Evolutionary conservation across 768 basidiomycete species (phyloP).

Genomic region (Panellus pusillus): DNA sequence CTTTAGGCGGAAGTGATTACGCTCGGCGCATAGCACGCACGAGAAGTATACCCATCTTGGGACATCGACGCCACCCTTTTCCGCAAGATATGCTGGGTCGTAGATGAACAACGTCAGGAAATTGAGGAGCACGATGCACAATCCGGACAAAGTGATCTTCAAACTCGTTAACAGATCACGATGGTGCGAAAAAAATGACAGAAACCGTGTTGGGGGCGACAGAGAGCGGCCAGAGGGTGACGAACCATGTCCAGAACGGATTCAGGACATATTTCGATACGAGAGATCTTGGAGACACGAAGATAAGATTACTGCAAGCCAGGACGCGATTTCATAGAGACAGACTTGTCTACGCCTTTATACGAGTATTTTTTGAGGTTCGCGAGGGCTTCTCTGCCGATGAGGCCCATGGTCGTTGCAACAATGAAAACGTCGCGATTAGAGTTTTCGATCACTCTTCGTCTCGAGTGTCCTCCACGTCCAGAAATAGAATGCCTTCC

Average conservation of each 20-base stretch:
- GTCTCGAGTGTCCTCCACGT: too few species aligned
- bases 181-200: slow-evolving; percentile 6
- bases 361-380: slow-evolving; percentile 80
- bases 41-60: slow-evolving; percentile 92
- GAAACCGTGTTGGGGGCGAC: slow-evolving; percentile 89
- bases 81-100: slow-evolving; percentile 74
- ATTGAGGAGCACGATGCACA: slow-evolving; percentile 80
- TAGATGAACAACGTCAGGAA: slow-evolving; percentile 80
- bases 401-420: slow-evolving; percentile 77
- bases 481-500: too few species aligned
- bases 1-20: neutral
- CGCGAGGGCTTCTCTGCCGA: slow-evolving; percentile 64
- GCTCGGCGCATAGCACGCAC: slow-evolving; percentile 40
- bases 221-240: slow-evolving; percentile 80
- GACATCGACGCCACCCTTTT: slow-evolving; percentile 64
- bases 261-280: slow-evolving; percentile 74
- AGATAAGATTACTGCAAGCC: slow-evolving; percentile 5
- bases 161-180: neutral
- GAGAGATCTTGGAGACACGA: slow-evolving; percentile 54
- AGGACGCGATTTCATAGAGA: slow-evolving; percentile 22
- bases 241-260: slow-evolving; percentile 91
- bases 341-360: slow-evolving; percentile 76
- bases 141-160: slow-evolving; percentile 90
- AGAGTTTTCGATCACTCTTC: too few species aligned
- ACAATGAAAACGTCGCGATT: too few species aligned